phyloP scores from a whole-genome alignment of 2,329 filamentous ascomycete genomes.

The Dactylellina drechsleri region DNA sequence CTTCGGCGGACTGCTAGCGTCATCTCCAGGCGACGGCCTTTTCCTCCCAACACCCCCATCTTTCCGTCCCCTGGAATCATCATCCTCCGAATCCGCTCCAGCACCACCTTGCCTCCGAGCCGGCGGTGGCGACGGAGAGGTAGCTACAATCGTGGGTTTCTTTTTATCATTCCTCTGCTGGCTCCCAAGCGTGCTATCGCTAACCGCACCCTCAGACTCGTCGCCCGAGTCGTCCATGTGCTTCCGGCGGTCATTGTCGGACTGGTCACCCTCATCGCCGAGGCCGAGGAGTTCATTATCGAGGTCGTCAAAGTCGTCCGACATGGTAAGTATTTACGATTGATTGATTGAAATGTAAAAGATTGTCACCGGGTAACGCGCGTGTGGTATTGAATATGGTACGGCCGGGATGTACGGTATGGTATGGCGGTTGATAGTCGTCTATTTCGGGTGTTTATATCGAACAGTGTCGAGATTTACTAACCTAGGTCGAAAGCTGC shows the following conservation, averaged over 20 bases:
- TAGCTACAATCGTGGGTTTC: slow-evolving; percentile 20
- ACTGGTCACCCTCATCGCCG: slow-evolving; percentile 47
- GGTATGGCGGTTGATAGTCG: too few relatives aligned
- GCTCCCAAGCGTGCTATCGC: slow-evolving; percentile 49
- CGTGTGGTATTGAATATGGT: background rate
- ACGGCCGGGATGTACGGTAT: background rate
- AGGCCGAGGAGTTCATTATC: slow-evolving; percentile 52
- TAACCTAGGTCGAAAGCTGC: background rate
- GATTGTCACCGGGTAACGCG: background rate
- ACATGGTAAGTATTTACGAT: slow-evolving; percentile 28
- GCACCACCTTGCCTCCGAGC: slow-evolving; percentile 4
- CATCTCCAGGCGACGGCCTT: slow-evolving; percentile 47
- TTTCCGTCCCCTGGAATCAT: slow-evolving; percentile 18
- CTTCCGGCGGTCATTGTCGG: slow-evolving; percentile 31
- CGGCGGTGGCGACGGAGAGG: slow-evolving; percentile 33
- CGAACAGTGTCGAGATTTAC: too few relatives aligned
- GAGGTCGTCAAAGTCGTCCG: slow-evolving; percentile 52
- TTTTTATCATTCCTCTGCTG: slow-evolving; percentile 24
- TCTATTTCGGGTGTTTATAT: too few relatives aligned
- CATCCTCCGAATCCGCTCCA: slow-evolving; percentile 21
- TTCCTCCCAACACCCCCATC: slow-evolving; percentile 35
- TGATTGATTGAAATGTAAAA: background rate
- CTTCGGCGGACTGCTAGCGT: slow-evolving; percentile 47
- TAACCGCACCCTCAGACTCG: slow-evolving; percentile 48
- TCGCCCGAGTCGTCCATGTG: slow-evolving; percentile 35